Percentiles rank a stretch among this genome's conserved stretches.
phyloP scores from a whole-genome alignment of 306 rosid genomes.

The Cucumis sativus region Cucumber_9930_V3 NC_026660.2:28655501-28656000 shows the following conservation, averaged over 20 bases:
- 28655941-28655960: not conserved
- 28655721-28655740: not conserved
- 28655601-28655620: not conserved
- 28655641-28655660: not conserved
- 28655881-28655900: conserved; percentile 7
- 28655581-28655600: not conserved
- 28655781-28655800: not conserved
- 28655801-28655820: conserved; percentile 25
- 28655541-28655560: conserved; percentile 30
- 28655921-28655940: conserved; percentile 16
- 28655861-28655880: conserved; percentile 16
- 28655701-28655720: not conserved
- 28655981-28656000: conserved; percentile 24
- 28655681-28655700: not conserved
- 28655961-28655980: not conserved
- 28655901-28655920: conserved; percentile 28
- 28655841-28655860: conserved; percentile 21
- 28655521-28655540: conserved; percentile 42
- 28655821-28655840: conserved; percentile 19
- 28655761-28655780: not conserved
- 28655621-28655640: not conserved
- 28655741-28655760: not conserved
- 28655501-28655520: not conserved
- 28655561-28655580: conserved; percentile 24
- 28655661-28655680: not conserved